phyloP scores from a whole-genome alignment of 257 asterid genomes.

The Solanum bulbocastanum region DNA sequence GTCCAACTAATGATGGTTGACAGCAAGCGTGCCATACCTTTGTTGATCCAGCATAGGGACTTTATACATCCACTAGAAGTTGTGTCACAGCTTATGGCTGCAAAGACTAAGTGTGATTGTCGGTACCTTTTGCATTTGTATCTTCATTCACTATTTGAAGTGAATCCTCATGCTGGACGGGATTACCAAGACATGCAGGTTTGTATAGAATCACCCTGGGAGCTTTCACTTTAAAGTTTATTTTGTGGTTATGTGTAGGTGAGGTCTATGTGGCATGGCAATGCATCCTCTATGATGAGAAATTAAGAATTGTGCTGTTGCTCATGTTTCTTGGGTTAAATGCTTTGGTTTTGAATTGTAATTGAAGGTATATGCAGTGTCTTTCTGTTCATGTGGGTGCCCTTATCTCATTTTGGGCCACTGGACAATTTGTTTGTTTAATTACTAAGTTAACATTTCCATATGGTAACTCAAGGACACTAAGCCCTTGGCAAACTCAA shows the following conservation, averaged over 20 bases:
- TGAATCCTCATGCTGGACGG: slow-evolving; percentile 81
- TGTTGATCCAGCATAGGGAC: slow-evolving; percentile 69
- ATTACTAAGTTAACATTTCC: background rate
- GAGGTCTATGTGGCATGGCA: background rate
- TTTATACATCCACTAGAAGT: slow-evolving; percentile 73
- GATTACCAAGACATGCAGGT: slow-evolving; percentile 99
- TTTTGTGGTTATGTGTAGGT: background rate
- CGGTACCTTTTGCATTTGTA: slow-evolving; percentile 58
- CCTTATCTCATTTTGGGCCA: background rate
- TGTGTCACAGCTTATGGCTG: slow-evolving; percentile 76
- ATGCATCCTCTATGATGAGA: background rate
- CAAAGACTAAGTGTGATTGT: slow-evolving; percentile 52
- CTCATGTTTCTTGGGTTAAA: background rate
- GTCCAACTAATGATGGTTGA: slow-evolving; percentile 94
- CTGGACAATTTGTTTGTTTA: background rate
- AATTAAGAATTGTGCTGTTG: background rate
- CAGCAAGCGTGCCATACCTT: slow-evolving; percentile 66
- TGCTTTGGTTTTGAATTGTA: background rate
- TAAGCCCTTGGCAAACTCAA: background rate
- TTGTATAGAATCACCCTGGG: slow-evolving; percentile 1
- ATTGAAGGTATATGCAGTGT: background rate
- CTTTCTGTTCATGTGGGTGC: background rate
- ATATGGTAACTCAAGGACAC: background rate
- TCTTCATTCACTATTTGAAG: slow-evolving; percentile 68
- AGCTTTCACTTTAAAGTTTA: background rate